Evolutionary conservation across 2,329 filamentous ascomycete genomes (phyloP), one percentile per base, ranked within the genome.

Genomic region (Microcyclospora pomicola): DNA sequence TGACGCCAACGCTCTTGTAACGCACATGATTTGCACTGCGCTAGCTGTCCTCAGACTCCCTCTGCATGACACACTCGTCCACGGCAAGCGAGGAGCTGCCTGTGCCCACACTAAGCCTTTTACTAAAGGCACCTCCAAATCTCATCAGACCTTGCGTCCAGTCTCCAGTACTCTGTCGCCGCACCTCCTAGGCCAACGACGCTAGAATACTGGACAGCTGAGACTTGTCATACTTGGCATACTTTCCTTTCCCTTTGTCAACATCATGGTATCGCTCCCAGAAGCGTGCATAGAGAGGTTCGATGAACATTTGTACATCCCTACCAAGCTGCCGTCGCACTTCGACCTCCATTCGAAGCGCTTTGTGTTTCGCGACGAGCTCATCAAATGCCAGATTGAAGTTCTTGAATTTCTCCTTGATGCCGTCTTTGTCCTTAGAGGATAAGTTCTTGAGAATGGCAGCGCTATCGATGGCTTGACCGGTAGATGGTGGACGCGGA

Each of bases 261-360:
- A 96, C 78, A 62, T 96, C 91, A 58, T 95, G 87, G 58, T 98
- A 98, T 19, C 88, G 75, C 62, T 96, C 91, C 77, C 85, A 96
- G 63, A 98, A 98, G 33, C 91, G 74, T 44, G 81, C 82, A 64
- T 98, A 98, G 11, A 98, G 70, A 38, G 88, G 87, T 63, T 96
- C 88, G 39, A 98, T 79, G 64, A 94, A 84, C 51, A 80, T 79
- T 59, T 91, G 84, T 46, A 96, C 80, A 54, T 95, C 87, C 50
- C 80, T 77, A 12, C 77, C 79, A 52, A 96, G 73, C 61, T 81
- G 75, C 44, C 75, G 72, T 32, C 85, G 75, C 27, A 96, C 88
- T 57, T 96, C 88, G 15, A 76, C 75, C 64, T 98, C 91, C 83
- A 96, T 94, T 52, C 71, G 79, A 53, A 84, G 82, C 19, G 71